Evolutionary conservation across 2,329 filamentous ascomycete genomes (phyloP).

Genomic region (Massarina eburnea): DNA sequence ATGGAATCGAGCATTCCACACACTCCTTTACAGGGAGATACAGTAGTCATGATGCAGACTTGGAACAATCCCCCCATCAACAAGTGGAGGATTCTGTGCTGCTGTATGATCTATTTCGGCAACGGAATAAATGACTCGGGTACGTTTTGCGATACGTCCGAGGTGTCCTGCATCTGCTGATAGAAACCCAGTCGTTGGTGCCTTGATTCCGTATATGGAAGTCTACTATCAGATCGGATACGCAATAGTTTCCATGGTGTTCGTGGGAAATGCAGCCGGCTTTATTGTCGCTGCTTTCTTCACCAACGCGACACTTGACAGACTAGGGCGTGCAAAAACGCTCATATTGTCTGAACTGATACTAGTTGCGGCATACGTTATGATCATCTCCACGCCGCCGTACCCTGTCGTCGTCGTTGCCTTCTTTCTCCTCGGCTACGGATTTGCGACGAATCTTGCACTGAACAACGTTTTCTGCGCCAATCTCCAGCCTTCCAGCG

Average conservation of each 20-base stretch:
- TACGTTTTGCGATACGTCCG: conserved; percentile 13
- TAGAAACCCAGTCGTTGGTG: conserved; percentile 59
- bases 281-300: conserved; percentile 73
- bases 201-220: conserved; percentile 80
- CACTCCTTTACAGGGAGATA: conserved; percentile 47
- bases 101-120: conserved; percentile 66
- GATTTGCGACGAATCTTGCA: conserved; percentile 54
- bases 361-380: conserved; percentile 63
- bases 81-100: conserved; percentile 65
- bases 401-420: conserved; percentile 66
- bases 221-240: conserved; percentile 75
- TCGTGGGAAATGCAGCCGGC: conserved; percentile 74
- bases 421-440: conserved; percentile 68
- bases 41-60: conserved; percentile 55
- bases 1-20: conserved; percentile 59
- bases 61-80: conserved; percentile 65
- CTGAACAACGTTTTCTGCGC: conserved; percentile 60
- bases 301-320: conserved; percentile 63
- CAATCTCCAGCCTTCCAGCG: conserved; percentile 55
- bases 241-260: conserved; percentile 77
- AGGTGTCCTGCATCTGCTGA: not conserved
- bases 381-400: conserved; percentile 68
- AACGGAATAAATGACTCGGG: conserved; percentile 74
- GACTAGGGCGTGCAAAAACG: conserved; percentile 66
- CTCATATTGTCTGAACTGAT: conserved; percentile 61